Evolutionary conservation across 331 rosid genomes (phyloP).

Genomic region (Stylosanthes scabra): DNA sequence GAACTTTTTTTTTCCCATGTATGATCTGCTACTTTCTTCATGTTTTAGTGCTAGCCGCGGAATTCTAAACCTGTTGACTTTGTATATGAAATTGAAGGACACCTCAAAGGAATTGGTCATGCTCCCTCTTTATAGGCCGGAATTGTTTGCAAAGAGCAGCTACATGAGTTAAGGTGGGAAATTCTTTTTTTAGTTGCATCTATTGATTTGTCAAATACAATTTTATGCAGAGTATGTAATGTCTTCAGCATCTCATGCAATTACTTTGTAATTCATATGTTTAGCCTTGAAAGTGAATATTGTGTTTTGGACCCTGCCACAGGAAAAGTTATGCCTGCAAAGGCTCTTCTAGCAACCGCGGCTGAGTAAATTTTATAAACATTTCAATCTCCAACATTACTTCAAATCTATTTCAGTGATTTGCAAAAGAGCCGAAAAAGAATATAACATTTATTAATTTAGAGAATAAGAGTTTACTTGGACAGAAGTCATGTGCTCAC

Average conservation of each 20-base stretch:
- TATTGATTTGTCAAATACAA: slow-evolving; percentile 9
- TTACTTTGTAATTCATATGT: slow-evolving; percentile 34
- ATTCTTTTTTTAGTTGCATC: slow-evolving; percentile 18
- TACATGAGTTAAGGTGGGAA: slow-evolving; percentile 83
- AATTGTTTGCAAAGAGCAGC: slow-evolving; percentile 90
- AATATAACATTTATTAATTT: too few relatives aligned
- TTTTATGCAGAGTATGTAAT: slow-evolving; percentile 24
- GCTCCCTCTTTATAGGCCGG: slow-evolving; percentile 99
- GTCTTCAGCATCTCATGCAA: slow-evolving; percentile 10
- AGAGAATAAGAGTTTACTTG: too few relatives aligned
- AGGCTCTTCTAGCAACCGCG: slow-evolving; percentile 98
- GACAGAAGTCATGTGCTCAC: too few relatives aligned
- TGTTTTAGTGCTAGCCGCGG: too few relatives aligned
- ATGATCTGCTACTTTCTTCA: too few relatives aligned
- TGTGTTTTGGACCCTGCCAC: slow-evolving; percentile 99
- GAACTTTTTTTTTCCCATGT: too few relatives aligned
- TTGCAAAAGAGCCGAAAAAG: too few relatives aligned
- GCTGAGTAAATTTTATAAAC: slow-evolving; percentile 97
- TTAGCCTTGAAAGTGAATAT: slow-evolving; percentile 98
- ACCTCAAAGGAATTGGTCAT: slow-evolving; percentile 96
- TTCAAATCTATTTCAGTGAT: too few relatives aligned
- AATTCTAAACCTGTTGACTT: too few relatives aligned
- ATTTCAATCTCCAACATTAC: slow-evolving; percentile 98
- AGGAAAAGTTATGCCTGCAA: slow-evolving; percentile 98
- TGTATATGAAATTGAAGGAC: too few relatives aligned